Conservation (phyloP, 2,329 filamentous ascomycete species). For the Phyllosticta capitalensis region DNA sequence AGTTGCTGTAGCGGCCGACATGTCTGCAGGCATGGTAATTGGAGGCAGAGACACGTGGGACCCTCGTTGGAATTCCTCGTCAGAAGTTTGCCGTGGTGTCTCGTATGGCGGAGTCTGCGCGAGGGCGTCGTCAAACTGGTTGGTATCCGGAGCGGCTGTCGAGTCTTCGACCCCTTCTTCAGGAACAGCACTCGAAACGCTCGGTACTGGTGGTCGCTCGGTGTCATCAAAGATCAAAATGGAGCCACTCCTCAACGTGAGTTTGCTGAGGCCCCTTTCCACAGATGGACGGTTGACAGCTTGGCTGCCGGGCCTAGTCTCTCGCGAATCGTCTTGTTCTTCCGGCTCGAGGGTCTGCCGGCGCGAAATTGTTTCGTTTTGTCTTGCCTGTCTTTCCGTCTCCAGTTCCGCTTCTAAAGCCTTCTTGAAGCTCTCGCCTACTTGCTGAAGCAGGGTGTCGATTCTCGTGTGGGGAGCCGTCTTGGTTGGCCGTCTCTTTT, state of each 20-base stretch:
- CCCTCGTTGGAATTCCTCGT: not conserved
- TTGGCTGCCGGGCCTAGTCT: not conserved
- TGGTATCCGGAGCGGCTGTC: constrained; percentile 1
- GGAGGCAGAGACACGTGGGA: constrained; percentile 5
- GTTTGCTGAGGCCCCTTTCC: constrained; percentile 35
- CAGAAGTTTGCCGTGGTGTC: not conserved
- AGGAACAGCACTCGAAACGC: constrained; percentile 42
- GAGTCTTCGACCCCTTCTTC: not conserved
- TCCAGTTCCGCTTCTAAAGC: constrained; percentile 56
- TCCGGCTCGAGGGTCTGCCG: not conserved
- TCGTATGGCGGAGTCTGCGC: not conserved
- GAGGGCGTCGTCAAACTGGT: constrained; percentile 1
- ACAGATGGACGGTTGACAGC: not conserved
- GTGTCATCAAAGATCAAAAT: constrained; percentile 77
- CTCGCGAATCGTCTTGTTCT: not conserved
- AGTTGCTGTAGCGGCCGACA: not conserved
- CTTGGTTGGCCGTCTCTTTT: constrained; percentile 11
- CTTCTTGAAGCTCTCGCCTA: constrained; percentile 68
- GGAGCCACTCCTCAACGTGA: constrained; percentile 77
- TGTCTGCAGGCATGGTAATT: constrained; percentile 6
- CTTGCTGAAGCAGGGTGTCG: constrained; percentile 71
- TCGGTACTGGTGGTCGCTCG: constrained; percentile 43
- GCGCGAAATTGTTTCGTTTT: not conserved
- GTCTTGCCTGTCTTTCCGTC: constrained; percentile 18
- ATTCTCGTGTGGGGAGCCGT: constrained; percentile 50